Percentiles rank a stretch among this genome's conserved stretches.
phyloP scores from a whole-genome alignment of 1,139 yeast species.

The Blastobotrys raffinosifermentans region DNA sequence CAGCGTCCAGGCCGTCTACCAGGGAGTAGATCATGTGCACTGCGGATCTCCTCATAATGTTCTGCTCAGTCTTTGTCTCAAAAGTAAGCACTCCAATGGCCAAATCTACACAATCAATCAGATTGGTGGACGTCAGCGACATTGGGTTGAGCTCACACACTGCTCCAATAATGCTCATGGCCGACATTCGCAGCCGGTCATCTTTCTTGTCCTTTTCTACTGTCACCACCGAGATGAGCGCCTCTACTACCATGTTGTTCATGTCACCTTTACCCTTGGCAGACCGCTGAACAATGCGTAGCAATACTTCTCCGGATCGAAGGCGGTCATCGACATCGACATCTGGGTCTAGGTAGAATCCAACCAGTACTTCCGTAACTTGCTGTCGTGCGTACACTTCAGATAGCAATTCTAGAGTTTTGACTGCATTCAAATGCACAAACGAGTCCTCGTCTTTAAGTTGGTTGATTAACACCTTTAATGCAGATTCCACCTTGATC shows the following conservation, averaged over 20 bases:
- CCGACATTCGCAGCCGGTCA: slow-evolving; percentile 68
- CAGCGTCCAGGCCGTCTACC: slow-evolving; percentile 36
- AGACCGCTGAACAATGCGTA: slow-evolving; percentile 47
- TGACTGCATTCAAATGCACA: slow-evolving; percentile 75
- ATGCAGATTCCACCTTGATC: slow-evolving; percentile 48
- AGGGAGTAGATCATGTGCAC: slow-evolving; percentile 64
- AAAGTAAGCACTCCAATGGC: slow-evolving; percentile 64
- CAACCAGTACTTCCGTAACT: slow-evolving; percentile 39
- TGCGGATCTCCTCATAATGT: slow-evolving; percentile 69
- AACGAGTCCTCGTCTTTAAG: slow-evolving; percentile 79
- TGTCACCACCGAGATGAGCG: slow-evolving; percentile 40
- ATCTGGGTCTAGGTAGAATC: slow-evolving; percentile 38
- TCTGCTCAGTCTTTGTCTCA: slow-evolving; percentile 45
- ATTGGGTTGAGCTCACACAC: slow-evolving; percentile 54
- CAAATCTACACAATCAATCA: slow-evolving; percentile 64
- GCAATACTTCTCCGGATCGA: slow-evolving; percentile 73
- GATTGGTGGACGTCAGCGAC: slow-evolving; percentile 40
- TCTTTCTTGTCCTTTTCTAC: slow-evolving; percentile 36
- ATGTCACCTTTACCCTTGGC: slow-evolving; percentile 36
- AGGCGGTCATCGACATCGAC: slow-evolving; percentile 55
- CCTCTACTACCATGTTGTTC: slow-evolving; percentile 33
- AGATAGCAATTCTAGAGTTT: slow-evolving; percentile 61
- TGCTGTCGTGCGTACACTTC: slow-evolving; percentile 37
- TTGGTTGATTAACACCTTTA: slow-evolving; percentile 58
- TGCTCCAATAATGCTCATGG: slow-evolving; percentile 70